phyloP scores from a whole-genome alignment of 345 rosid genomes.

The Brassica cretica region DNA sequence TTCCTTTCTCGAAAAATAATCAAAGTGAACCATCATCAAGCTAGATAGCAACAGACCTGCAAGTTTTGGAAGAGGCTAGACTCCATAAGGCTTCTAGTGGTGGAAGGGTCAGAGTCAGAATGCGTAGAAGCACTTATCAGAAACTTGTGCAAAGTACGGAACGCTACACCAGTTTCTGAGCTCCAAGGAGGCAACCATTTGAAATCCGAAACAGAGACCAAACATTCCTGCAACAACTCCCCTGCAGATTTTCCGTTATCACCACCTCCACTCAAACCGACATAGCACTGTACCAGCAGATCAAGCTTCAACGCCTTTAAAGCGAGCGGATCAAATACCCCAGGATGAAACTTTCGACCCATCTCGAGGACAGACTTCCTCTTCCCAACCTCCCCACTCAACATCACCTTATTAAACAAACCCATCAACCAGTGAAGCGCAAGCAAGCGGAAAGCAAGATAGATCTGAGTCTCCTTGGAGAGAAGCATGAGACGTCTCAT shows the following conservation, averaged over 20 bases:
- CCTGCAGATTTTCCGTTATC: slow-evolving; percentile 44
- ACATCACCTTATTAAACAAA: slow-evolving; percentile 51
- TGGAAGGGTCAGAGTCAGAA: slow-evolving; percentile 57
- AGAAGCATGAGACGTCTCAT: slow-evolving; percentile 61
- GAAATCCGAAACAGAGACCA: slow-evolving; percentile 77
- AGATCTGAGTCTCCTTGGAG: slow-evolving; percentile 66
- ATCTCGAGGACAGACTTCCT: slow-evolving; percentile 53
- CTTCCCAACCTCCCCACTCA: slow-evolving; percentile 52
- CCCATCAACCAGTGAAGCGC: slow-evolving; percentile 86
- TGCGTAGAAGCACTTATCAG: slow-evolving; percentile 75
- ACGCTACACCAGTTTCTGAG: slow-evolving; percentile 89
- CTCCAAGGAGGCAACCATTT: slow-evolving; percentile 96
- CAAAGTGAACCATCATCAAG: slow-evolving; percentile 23
- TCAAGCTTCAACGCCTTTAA: slow-evolving; percentile 87
- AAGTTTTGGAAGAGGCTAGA: slow-evolving; percentile 57
- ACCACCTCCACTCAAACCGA: slow-evolving; percentile 39
- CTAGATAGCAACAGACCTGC: slow-evolving; percentile 56
- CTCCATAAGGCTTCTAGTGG: slow-evolving; percentile 55
- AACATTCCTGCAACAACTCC: slow-evolving; percentile 62
- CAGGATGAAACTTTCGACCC: slow-evolving; percentile 69
- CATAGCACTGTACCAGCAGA: slow-evolving; percentile 67
- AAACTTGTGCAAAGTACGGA: slow-evolving; percentile 83
- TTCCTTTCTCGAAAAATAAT: slow-evolving; percentile 11
- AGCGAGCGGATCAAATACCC: slow-evolving; percentile 92
- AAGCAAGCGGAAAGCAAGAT: slow-evolving; percentile 77